phyloP scores from a whole-genome alignment of 208 protist species.

The Leishmania tropica region DNA sequence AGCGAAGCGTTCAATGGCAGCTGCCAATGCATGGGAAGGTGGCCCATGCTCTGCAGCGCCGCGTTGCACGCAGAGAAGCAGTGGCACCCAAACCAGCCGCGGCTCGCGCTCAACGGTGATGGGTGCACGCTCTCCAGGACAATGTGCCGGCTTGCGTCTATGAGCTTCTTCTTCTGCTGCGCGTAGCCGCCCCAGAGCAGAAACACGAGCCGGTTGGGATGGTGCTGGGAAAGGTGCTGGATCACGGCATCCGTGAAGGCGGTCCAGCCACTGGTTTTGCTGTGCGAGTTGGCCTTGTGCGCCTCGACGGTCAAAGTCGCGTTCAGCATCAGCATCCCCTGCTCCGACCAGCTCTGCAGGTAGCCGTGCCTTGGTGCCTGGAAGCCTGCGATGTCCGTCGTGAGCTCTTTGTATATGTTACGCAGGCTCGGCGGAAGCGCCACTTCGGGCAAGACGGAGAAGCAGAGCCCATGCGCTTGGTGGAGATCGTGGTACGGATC shows the following conservation, averaged over 20 bases:
- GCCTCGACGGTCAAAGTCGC: constrained; percentile 95
- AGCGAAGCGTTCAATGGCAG: constrained; percentile 42
- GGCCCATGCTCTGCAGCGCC: constrained; percentile 54
- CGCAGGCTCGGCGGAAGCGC: constrained; percentile 79
- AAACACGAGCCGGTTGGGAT: constrained; percentile 89
- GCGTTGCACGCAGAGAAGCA: constrained; percentile 90
- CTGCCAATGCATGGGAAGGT: constrained; percentile 83
- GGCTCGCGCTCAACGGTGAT: constrained; percentile 78
- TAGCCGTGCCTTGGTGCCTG: constrained; percentile 91
- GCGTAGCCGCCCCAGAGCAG: constrained; percentile 96
- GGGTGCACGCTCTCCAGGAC: constrained; percentile 91
- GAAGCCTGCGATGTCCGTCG: constrained; percentile 85
- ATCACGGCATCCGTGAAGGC: constrained; percentile 97
- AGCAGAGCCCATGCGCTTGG: constrained; percentile 97
- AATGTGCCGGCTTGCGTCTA: constrained; percentile 87
- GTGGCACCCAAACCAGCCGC: constrained; percentile 74
- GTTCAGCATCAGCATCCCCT: constrained; percentile 98
- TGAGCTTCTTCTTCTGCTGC: constrained; percentile 86
- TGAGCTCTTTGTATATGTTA: constrained; percentile 98
- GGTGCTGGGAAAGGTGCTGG: constrained; percentile 60
- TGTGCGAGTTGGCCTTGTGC: constrained; percentile 94
- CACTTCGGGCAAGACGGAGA: constrained; percentile 95
- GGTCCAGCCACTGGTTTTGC: constrained; percentile 91
- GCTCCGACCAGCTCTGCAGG: constrained; percentile 94
- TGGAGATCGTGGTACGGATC: constrained; percentile 95